These are phyloP conservation scores for Suhomyces guaymorum DNA, from an alignment of 1,139 yeast species.

Conservation along the genomic window DNA sequence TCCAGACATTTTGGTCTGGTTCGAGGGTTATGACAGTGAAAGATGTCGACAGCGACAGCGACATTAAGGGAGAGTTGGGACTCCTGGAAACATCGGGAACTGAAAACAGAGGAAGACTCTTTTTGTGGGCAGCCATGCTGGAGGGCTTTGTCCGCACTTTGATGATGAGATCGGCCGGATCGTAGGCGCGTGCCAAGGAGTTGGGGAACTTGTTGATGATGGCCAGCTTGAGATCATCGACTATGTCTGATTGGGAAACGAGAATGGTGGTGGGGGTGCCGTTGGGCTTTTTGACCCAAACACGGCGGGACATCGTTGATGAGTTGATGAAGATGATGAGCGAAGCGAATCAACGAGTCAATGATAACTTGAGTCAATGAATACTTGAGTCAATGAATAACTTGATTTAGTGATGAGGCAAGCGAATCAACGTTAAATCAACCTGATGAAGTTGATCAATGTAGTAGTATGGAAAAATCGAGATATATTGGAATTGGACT, in stretches of 20 bases:
- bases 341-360: too few species aligned
- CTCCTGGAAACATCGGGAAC: constrained; percentile 12
- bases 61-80: constrained; percentile 12
- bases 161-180: constrained; percentile 66
- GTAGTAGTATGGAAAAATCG: too few species aligned
- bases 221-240: constrained; percentile 71
- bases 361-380: too few species aligned
- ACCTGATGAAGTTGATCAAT: too few species aligned
- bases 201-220: constrained; percentile 68
- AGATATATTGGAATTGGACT: too few species aligned
- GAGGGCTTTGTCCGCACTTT: constrained; percentile 24
- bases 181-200: constrained; percentile 59
- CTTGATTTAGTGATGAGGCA: too few species aligned
- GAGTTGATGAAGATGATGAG: neutral
- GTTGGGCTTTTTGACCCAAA: constrained; percentile 64
- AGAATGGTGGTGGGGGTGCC: constrained; percentile 69
- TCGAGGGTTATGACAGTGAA: constrained; percentile 38
- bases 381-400: too few species aligned
- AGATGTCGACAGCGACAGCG: constrained; percentile 6
- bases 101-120: constrained; percentile 8
- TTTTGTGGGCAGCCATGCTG: constrained; percentile 3
- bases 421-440: too few species aligned
- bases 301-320: constrained; percentile 29
- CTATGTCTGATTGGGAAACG: constrained; percentile 55
- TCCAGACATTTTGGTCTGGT: constrained; percentile 68